phyloP scores from a whole-genome alignment of 306 rosid genomes.

The Rubus idaeus region DNA sequence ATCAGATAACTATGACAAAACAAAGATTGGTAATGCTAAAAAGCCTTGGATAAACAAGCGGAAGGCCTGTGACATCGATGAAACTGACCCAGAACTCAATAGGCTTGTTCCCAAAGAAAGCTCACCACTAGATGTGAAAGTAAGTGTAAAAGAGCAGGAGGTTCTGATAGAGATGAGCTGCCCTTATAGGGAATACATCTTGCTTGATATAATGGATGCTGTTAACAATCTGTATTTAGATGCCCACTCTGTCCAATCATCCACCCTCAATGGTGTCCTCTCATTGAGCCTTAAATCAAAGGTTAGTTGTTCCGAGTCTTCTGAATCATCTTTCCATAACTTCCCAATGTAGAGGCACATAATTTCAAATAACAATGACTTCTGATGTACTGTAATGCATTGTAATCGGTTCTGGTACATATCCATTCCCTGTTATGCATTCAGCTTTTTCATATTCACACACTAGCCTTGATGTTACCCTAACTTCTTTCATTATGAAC shows the following conservation, averaged over 20 bases:
- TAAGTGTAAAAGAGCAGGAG: slow-evolving; percentile 55
- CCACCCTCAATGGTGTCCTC: slow-evolving; percentile 63
- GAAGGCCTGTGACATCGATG: slow-evolving; percentile 58
- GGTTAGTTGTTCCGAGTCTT: slow-evolving; percentile 44
- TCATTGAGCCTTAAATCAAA: slow-evolving; percentile 65
- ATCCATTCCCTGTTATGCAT: background rate
- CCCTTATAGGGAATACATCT: slow-evolving; percentile 68
- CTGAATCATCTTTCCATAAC: background rate
- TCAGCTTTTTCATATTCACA: background rate
- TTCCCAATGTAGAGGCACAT: no score
- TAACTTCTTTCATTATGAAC: slow-evolving; percentile 17
- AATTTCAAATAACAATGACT: background rate
- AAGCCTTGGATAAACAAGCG: slow-evolving; percentile 58
- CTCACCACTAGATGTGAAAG: slow-evolving; percentile 49
- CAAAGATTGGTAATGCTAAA: slow-evolving; percentile 36
- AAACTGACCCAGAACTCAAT: slow-evolving; percentile 34
- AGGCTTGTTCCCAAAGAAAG: slow-evolving; percentile 30
- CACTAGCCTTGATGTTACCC: slow-evolving; percentile 4
- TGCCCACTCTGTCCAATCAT: slow-evolving; percentile 68
- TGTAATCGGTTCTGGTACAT: background rate
- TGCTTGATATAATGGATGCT: slow-evolving; percentile 73
- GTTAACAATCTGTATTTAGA: slow-evolving; percentile 63
- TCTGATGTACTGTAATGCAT: background rate
- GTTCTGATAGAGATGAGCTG: slow-evolving; percentile 74
- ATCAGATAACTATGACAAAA: slow-evolving; percentile 50